Evolutionary conservation across 2,329 filamentous ascomycete genomes (phyloP).

Genomic region (Fusarium oxysporum): DNA sequence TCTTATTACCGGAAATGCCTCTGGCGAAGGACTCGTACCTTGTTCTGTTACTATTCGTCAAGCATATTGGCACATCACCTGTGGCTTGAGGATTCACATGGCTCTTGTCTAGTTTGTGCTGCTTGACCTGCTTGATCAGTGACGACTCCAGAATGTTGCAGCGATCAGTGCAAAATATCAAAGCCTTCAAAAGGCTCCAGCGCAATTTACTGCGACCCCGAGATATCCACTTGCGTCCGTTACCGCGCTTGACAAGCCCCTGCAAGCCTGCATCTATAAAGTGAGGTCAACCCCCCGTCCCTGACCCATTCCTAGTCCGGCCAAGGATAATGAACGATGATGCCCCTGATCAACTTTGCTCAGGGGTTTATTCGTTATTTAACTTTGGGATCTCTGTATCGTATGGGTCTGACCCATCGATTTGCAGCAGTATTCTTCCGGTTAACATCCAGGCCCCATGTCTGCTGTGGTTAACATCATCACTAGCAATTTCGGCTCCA

Average conservation of each 20-base stretch:
- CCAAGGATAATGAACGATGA: constrained; percentile 7
- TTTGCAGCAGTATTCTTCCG: not conserved
- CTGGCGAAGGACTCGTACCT: not conserved
- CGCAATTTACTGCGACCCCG: constrained; percentile 44
- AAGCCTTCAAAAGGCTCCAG: constrained; percentile 20
- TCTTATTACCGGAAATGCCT: not conserved
- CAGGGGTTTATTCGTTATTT: constrained; percentile 20
- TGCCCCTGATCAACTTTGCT: constrained; percentile 32
- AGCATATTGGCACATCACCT: not conserved
- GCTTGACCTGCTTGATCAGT: not conserved
- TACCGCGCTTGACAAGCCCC: constrained; percentile 25
- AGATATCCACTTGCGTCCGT: constrained; percentile 34
- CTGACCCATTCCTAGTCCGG: constrained; percentile 29
- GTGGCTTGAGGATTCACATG: constrained; percentile 28
- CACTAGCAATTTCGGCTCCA: constrained; percentile 23
- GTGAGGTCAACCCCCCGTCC: constrained; percentile 24
- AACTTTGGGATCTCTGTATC: constrained; percentile 10
- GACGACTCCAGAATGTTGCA: not conserved
- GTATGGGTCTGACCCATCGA: not conserved
- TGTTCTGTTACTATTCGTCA: not conserved
- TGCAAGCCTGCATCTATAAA: constrained; percentile 31
- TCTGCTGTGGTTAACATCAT: constrained; percentile 5
- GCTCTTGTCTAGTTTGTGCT: not conserved
- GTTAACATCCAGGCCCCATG: constrained; percentile 12
- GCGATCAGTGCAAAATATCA: constrained; percentile 4